Conservation (phyloP, 2,329 filamentous ascomycete genomes). For the Calonectria montana region DNA sequence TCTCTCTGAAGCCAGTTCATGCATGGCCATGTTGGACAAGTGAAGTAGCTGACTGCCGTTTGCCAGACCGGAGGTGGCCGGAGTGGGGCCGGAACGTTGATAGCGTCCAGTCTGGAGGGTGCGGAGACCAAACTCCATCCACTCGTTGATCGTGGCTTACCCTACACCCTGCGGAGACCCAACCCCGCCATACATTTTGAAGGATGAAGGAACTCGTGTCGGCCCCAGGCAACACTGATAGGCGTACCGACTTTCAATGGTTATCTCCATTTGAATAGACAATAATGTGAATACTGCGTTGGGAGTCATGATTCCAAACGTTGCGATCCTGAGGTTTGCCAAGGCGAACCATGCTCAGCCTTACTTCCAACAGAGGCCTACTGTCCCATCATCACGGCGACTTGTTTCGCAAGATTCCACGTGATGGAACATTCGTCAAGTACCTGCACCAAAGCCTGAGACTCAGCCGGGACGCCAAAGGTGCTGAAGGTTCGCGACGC, state of each 20-base stretch:
- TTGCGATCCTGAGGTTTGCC: too few species aligned
- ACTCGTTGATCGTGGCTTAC: not conserved
- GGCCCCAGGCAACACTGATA: not conserved
- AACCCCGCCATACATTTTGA: not conserved
- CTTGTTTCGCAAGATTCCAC: constrained; percentile 17
- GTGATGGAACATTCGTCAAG: constrained; percentile 21
- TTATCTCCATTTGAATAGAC: not conserved
- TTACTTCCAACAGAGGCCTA: not conserved
- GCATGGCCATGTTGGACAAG: not conserved
- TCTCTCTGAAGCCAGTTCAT: not conserved
- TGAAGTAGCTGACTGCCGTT: not conserved
- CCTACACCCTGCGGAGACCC: not conserved
- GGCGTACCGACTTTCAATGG: too few species aligned
- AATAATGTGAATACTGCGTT: too few species aligned
- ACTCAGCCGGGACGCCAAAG: not conserved
- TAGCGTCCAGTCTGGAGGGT: not conserved
- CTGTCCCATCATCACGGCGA: not conserved
- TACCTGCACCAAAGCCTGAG: constrained; percentile 17
- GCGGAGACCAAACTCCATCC: constrained; percentile 5
- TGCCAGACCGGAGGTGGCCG: constrained; percentile 19
- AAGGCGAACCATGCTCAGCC: too few species aligned
- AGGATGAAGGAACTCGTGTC: not conserved
- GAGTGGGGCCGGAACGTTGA: constrained; percentile 15
- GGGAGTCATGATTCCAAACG: not conserved
- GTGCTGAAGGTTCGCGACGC: constrained; percentile 28